Evolutionary conservation across 805 yeast species (phyloP).

Genomic region (Komagataella populi): DNA sequence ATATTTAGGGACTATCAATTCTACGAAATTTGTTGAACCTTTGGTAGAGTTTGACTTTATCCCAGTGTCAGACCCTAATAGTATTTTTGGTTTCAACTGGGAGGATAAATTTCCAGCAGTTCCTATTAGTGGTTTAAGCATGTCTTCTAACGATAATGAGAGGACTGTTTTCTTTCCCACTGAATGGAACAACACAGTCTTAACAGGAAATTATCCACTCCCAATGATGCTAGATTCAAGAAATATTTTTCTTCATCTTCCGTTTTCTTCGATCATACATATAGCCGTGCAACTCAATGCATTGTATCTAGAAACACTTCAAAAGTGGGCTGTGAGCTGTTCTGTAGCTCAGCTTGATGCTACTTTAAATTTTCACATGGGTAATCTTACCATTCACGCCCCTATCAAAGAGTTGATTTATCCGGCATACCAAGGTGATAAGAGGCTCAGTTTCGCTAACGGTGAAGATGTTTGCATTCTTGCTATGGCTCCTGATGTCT

Average conservation of each 20-base stretch:
- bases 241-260: constrained; percentile 33
- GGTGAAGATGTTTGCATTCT: constrained; percentile 48
- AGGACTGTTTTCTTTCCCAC: constrained; percentile 14
- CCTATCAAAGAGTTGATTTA: constrained; percentile 35
- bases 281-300: constrained; percentile 64
- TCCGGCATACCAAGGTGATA: constrained; percentile 21
- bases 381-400: constrained; percentile 32
- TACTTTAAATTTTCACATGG: constrained; percentile 36
- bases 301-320: constrained; percentile 29
- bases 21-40: constrained; percentile 28
- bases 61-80: constrained; percentile 20
- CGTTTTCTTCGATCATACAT: constrained; percentile 39
- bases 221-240: constrained; percentile 54
- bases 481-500: constrained; percentile 31
- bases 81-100: constrained; percentile 7
- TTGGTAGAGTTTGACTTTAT: constrained; percentile 35
- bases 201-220: constrained; percentile 20
- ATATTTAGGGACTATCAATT: constrained; percentile 47
- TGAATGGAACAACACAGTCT: constrained; percentile 23
- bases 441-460: constrained; percentile 29
- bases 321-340: constrained; percentile 54
- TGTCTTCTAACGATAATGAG: constrained; percentile 15
- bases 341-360: constrained; percentile 34
- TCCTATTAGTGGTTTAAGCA: constrained; percentile 30
- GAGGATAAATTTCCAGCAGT: constrained; percentile 21